Evolutionary conservation across 331 rosid species (phyloP).

Genomic region (Malus hybrid): DNA sequence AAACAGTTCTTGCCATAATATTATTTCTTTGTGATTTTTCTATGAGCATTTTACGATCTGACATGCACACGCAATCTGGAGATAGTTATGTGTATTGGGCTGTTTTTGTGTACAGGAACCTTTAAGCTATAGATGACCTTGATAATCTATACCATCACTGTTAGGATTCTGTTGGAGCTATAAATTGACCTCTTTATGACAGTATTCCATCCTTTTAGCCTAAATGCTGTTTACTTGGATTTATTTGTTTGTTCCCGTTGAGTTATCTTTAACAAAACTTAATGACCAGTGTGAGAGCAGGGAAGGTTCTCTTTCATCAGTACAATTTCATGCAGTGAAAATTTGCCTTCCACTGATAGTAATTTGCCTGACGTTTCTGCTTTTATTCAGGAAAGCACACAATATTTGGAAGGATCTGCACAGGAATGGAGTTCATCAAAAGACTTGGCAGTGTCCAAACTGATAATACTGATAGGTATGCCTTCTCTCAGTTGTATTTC

Average conservation of each 20-base stretch:
- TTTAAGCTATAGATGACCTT: background rate
- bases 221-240: background rate
- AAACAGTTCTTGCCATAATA: background rate
- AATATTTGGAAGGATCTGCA: constrained; percentile 83
- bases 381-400: constrained; percentile 78
- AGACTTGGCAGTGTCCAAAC: constrained; percentile 97
- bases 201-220: background rate
- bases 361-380: constrained; percentile 12
- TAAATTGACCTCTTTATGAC: background rate
- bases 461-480: constrained; percentile 88
- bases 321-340: no score
- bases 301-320: no score
- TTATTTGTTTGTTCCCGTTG: background rate
- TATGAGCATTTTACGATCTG: background rate
- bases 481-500: background rate
- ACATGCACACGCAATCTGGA: background rate
- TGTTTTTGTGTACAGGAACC: background rate
- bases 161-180: background rate
- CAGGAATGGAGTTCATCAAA: constrained; percentile 93
- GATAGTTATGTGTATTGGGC: background rate
- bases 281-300: no score
- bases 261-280: no score
- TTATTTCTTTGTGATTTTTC: background rate
- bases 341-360: no score
- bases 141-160: background rate